phyloP scores from a whole-genome alignment of 139 green algal species.

The Penium margaritaceum region DNA sequence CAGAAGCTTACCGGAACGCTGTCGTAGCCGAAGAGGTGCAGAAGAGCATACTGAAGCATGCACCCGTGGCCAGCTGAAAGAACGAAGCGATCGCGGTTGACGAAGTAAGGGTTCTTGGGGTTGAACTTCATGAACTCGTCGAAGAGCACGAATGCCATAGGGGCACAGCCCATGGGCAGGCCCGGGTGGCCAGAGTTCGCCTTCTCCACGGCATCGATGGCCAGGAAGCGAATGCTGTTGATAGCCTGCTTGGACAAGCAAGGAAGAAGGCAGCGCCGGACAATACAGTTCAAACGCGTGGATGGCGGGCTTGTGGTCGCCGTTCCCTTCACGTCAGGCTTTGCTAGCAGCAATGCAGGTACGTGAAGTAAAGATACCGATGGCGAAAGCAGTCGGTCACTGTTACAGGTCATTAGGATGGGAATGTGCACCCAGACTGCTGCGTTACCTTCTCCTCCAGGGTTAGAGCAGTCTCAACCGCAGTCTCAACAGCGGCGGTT shows the following conservation, averaged over 20 bases:
- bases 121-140: slow-evolving; percentile 91
- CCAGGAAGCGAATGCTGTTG: slow-evolving; percentile 72
- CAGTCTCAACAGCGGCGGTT: slow-evolving; percentile 20
- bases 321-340: neutral
- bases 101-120: slow-evolving; percentile 85
- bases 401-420: neutral
- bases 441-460: slow-evolving; percentile 15
- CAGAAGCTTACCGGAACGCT: slow-evolving; percentile 52
- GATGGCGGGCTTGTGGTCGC: no score
- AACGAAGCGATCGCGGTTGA: slow-evolving; percentile 96
- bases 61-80: slow-evolving; percentile 96
- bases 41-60: slow-evolving; percentile 96
- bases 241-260: slow-evolving; percentile 36
- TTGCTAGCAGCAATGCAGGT: neutral
- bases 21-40: slow-evolving; percentile 91
- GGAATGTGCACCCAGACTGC: neutral
- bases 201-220: slow-evolving; percentile 59
- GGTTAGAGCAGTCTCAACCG: neutral
- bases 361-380: neutral
- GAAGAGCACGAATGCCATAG: slow-evolving; percentile 94
- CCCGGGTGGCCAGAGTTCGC: slow-evolving; percentile 91
- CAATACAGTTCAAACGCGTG: neutral
- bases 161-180: slow-evolving; percentile 91
- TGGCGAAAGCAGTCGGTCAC: no score
- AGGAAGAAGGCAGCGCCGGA: neutral